Base-by-base conservation (phyloP, 2,329 filamentous ascomycete species). In the Ascochyta rabiei region DNA sequence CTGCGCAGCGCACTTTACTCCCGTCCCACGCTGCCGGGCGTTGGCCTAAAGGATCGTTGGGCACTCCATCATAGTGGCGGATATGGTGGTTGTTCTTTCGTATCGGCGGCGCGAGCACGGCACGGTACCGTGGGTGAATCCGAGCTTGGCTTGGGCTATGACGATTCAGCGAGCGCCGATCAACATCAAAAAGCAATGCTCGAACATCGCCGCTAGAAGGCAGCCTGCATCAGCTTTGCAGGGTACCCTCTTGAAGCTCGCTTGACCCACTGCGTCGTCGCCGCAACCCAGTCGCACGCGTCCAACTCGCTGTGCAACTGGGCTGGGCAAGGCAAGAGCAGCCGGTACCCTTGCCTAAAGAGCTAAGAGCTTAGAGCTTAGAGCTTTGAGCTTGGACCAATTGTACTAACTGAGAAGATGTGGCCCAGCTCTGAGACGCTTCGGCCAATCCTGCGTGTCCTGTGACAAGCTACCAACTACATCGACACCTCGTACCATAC, bases 101-200 rank as follows among this genome's bases (percentile, higher is more conserved):
- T 18, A 15, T 18, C 23, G 24, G 23, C 26, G 26, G 21, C 34
- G 24, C 44, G 35, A 39, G 34, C 48, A 30, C 35, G 39, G 34
- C 48, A 30, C 35, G 41, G 46, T 49, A 45, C 46, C 40, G 34
- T 45, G 42, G 46, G 24, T 48, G 24, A 54, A 35, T 16, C 52
- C 52, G 34, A 37, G 7, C 45, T 55, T 46, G 46, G 52, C 52
- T 35, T 37, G 28, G 37, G 47, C 46, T 46, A 55, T 55, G 52
- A 50, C 52, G 52, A 46, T 50, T 53, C 43, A 46, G 45, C 31
- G 15, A 18, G 46, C 34, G 48, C 43, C 53, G 53, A 56, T 56
- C 53, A 13, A 44, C 53, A 52, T 48, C 35, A 56, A 48, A 46
- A 52, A 52, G 53, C 38, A 52, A 47, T 24, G 13, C n/a, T 38